A percentile compares a stretch with the other conserved stretches of the same genome.
Conservation (phyloP, 108 stramenopile genomes). For the Fragilaria radians region DNA sequence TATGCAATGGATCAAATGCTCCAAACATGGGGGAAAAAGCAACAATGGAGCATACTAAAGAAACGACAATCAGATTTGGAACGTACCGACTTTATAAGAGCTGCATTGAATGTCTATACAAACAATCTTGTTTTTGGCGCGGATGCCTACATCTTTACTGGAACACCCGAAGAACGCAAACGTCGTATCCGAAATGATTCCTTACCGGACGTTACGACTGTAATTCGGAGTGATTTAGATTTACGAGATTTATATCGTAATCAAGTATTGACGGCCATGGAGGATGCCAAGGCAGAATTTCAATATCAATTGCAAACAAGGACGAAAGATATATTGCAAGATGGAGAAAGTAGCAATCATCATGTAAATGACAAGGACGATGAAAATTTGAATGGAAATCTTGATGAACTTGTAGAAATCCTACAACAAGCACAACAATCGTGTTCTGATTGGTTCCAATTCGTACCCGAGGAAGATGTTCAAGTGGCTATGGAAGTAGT, state of each 20-base stretch:
- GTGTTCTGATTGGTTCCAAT: constrained; percentile 55
- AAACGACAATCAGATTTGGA: constrained; percentile 31
- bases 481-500: constrained; percentile 23
- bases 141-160: constrained; percentile 35
- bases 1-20: constrained; percentile 15
- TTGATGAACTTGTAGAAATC: constrained; percentile 21
- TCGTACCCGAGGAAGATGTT: constrained; percentile 51
- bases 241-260: constrained; percentile 71
- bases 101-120: constrained; percentile 52
- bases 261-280: constrained; percentile 43
- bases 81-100: constrained; percentile 26
- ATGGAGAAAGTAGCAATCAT: too few species aligned
- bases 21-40: constrained; percentile 42
- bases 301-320: constrained; percentile 25
- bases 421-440: constrained; percentile 34
- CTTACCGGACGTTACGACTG: constrained; percentile 49
- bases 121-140: constrained; percentile 14
- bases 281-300: constrained; percentile 62
- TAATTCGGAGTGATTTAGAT: constrained; percentile 74
- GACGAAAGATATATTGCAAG: too few species aligned
- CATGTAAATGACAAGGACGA: neutral
- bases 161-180: constrained; percentile 29
- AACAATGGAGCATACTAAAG: constrained; percentile 38
- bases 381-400: neutral
- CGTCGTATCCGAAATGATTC: constrained; percentile 42